Conservation (phyloP, 1,284 basidiomycete species). For the Cutaneotrichosporon sp. region DNA sequence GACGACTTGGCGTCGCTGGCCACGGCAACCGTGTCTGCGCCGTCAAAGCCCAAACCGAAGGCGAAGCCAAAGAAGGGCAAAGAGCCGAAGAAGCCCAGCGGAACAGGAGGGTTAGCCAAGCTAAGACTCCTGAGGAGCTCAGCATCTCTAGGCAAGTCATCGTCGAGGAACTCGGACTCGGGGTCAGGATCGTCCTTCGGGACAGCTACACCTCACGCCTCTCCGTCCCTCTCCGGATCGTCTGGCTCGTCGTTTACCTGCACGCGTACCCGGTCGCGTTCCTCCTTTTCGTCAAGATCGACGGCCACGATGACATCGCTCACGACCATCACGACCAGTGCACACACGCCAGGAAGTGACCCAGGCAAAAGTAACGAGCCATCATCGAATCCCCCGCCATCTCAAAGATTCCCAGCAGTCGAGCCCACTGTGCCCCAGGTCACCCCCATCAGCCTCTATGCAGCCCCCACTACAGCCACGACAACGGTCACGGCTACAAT, state of each 20-base stretch:
- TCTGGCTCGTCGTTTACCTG: neutral
- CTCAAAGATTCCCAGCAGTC: neutral
- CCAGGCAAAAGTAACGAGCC: neutral
- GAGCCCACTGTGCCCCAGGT: no score
- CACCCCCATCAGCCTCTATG: no score
- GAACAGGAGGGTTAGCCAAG: neutral
- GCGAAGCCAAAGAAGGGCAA: neutral
- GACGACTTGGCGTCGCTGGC: neutral
- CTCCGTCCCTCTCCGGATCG: neutral
- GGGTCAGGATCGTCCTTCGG: no score
- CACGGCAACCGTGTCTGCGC: neutral
- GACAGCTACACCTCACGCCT: neutral
- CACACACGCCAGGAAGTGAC: neutral
- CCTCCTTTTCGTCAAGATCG: neutral
- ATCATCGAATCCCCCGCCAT: neutral
- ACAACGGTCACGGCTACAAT: no score
- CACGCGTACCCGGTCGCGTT: neutral
- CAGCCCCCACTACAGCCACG: no score
- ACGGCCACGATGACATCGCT: neutral
- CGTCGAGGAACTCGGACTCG: neutral
- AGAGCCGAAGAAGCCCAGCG: neutral
- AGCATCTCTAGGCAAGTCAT: neutral
- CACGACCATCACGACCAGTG: slow-evolving; percentile 1
- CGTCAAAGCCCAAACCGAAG: neutral
- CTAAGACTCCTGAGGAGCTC: slow-evolving; percentile 3